Evolutionary conservation across 176 grass and related monocot genomes (phyloP), one percentile per base, ranked within the genome.

Genomic region (Musa acuminata): DNA sequence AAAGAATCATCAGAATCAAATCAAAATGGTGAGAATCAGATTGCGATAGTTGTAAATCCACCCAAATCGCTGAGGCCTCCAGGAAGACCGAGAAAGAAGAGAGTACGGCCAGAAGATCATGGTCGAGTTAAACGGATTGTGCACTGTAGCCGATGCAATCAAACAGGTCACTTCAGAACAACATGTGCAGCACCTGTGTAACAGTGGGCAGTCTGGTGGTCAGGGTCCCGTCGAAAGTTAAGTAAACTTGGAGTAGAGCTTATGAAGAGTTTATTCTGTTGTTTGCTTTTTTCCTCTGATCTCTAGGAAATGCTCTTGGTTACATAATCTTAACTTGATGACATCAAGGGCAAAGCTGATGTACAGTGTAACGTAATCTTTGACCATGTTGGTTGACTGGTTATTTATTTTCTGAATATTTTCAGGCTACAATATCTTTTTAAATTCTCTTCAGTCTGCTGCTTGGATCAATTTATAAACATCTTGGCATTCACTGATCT

Each of bases 61-160:
- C 95, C 90, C 0, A 99, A 91, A 54, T 94, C 90, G 0, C 78
- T 94, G 17, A 82, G 90, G 71, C 90, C 95, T 25, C 82, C 82
- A 0, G 95, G 90, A 55, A 80, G 84, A 55, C 95, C 90, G 0
- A 91, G 90, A 82, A 99, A 94, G 90, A 94, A 85, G 69, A 79
- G 95, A 74, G 71, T 89, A 23, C 87, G 90, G 0, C 79, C 88
- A 0, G 95, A 98, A 77, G 95, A 98, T 62, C 80, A 66, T 10
- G 95, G 86, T 3, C 75, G 90, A 52, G 75, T 89, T 35, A 99
- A 99, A 77, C 73, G 90, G 64, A 76, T 94, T 8, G 90, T 99
- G 79, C 95, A 99, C 24, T 99, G 95, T 79, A 99, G 95, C 58
- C 86, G 95, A 12, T 99, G 95, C 82, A 94, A 99, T 82, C 90